Conservation (phyloP, 176 grass and related monocot species). For the Urochloa ruziziensis region DNA sequence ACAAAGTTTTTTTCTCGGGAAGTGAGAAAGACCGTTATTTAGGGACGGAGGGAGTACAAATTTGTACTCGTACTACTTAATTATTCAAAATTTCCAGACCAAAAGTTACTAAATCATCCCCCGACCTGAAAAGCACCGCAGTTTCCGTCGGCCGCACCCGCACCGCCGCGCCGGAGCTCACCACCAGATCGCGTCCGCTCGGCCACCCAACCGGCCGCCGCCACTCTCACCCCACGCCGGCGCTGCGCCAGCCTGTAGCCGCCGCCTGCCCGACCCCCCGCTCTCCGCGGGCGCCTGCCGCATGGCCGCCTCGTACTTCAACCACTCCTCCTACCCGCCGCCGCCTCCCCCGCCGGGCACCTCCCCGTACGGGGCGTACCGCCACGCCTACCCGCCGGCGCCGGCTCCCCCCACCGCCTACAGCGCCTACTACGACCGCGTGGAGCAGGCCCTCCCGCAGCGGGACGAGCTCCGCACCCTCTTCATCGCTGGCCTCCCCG, state of each 20-base stretch:
- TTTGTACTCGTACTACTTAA: too few relatives aligned
- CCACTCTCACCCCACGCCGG: neutral
- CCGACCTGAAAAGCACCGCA: neutral
- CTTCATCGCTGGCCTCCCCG: slow-evolving; percentile 81
- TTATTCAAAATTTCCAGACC: too few relatives aligned
- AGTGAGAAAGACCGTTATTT: too few relatives aligned
- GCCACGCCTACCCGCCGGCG: slow-evolving; percentile 24
- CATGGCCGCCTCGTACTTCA: slow-evolving; percentile 62
- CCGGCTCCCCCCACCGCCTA: slow-evolving; percentile 17
- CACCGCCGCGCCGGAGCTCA: neutral
- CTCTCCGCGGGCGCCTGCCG: neutral
- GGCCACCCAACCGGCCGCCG: neutral
- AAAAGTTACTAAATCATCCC: neutral
- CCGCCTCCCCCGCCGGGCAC: slow-evolving; percentile 46
- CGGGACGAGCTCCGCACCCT: slow-evolving; percentile 83
- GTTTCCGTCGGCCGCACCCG: neutral
- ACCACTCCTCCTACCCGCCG: slow-evolving; percentile 45
- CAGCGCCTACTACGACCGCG: slow-evolving; percentile 45
- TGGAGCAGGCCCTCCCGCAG: slow-evolving; percentile 23
- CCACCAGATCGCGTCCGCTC: neutral
- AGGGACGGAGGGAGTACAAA: too few relatives aligned
- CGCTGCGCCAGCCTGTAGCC: neutral
- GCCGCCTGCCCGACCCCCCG: neutral
- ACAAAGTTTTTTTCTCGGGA: too few relatives aligned
- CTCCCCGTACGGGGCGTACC: slow-evolving; percentile 44